phyloP scores from a whole-genome alignment of 192 early-diverging fungal species.

The Podila minutissima region DNA sequence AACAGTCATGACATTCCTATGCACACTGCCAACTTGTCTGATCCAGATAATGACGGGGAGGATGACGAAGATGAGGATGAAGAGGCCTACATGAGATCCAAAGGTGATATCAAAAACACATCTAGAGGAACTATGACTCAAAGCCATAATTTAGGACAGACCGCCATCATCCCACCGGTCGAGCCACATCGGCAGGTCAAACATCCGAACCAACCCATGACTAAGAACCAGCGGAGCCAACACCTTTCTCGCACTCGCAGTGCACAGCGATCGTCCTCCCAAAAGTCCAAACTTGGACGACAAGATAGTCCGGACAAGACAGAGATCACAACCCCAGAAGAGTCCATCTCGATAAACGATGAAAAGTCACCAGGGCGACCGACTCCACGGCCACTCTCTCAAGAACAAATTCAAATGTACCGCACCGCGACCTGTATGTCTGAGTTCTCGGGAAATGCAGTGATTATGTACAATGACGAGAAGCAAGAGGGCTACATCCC shows the following conservation, averaged over 20 bases:
- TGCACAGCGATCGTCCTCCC: neutral
- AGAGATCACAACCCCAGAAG: neutral
- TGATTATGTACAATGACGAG: neutral
- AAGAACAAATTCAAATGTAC: constrained; percentile 17
- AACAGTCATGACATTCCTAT: neutral
- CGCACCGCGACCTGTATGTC: constrained; percentile 13
- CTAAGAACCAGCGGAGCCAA: neutral
- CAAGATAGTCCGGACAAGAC: neutral
- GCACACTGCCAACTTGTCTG: neutral
- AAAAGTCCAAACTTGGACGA: neutral
- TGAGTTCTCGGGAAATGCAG: neutral
- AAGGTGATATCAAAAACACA: neutral
- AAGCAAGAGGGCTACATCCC: neutral
- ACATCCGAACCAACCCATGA: neutral
- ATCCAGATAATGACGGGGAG: neutral
- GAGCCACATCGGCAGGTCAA: constrained; percentile 9
- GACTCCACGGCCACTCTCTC: neutral
- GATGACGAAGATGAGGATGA: neutral
- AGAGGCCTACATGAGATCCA: neutral
- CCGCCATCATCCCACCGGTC: neutral
- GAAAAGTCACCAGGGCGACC: neutral
- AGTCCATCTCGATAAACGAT: neutral
- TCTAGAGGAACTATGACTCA: neutral
- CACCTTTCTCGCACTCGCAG: neutral
- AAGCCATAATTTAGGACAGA: neutral